A percentile compares a stretch with the other conserved stretches of the same genome.
Evolutionary conservation across 2,329 filamentous ascomycete species (phyloP).

Genomic region (Trichoderma oligosporum): DNA sequence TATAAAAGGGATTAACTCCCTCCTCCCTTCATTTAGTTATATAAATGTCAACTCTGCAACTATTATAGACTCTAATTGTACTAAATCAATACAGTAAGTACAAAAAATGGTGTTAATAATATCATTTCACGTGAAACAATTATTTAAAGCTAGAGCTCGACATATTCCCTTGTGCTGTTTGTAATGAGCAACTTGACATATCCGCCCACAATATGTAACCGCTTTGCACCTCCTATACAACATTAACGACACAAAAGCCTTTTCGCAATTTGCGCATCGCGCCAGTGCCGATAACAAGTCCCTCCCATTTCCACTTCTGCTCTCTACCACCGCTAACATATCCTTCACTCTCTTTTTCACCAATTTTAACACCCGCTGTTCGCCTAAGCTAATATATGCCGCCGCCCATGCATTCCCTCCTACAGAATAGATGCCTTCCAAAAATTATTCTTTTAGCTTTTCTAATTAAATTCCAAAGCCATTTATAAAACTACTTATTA

Average conservation of each 20-base stretch:
- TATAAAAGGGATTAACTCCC: no score
- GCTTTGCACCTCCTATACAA: slow-evolving; percentile 21
- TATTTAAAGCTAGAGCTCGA: slow-evolving; percentile 9
- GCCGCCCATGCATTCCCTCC: slow-evolving; percentile 36
- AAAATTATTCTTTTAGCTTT: slow-evolving; percentile 32
- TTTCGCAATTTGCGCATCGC: slow-evolving; percentile 19
- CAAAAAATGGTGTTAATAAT: no score
- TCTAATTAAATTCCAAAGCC: slow-evolving; percentile 31
- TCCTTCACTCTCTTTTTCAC: slow-evolving; percentile 32
- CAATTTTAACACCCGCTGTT: slow-evolving; percentile 34
- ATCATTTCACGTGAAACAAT: no score
- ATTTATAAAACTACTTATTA: slow-evolving; percentile 30
- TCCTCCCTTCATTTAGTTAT: no score
- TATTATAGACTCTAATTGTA: no score
- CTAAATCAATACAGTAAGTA: no score
- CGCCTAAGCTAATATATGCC: slow-evolving; percentile 29
- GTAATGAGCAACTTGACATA: slow-evolving; percentile 20
- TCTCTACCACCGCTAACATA: slow-evolving; percentile 26
- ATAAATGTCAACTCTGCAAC: no score
- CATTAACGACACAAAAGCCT: slow-evolving; percentile 17
- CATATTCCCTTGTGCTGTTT: slow-evolving; percentile 21
- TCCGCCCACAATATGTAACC: slow-evolving; percentile 18
- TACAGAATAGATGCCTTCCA: slow-evolving; percentile 29
- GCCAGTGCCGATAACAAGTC: background rate
- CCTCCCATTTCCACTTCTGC: background rate